phyloP scores from a whole-genome alignment of 805 yeast species.

The Cyberlindnera mrakii region DNA sequence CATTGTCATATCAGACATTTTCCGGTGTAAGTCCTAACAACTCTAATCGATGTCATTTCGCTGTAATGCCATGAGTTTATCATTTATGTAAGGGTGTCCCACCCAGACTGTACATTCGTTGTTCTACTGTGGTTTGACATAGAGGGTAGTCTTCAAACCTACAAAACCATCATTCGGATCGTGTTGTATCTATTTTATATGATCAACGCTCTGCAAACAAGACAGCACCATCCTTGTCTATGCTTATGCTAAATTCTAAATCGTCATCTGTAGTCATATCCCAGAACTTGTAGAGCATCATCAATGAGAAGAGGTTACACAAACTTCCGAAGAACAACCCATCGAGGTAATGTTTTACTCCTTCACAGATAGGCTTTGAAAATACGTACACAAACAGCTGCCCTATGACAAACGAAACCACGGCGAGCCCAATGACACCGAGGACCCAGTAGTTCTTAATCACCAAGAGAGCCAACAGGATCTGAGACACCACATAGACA shows the following conservation, averaged over 20 bases:
- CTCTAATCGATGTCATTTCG: too few species aligned
- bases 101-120: too few species aligned
- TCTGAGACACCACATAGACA: constrained; percentile 60
- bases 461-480: constrained; percentile 58
- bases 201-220: constrained; percentile 14
- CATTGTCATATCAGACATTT: too few species aligned
- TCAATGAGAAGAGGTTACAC: constrained; percentile 72
- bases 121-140: too few species aligned
- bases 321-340: constrained; percentile 82
- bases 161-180: not conserved
- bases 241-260: constrained; percentile 78
- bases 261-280: constrained; percentile 94
- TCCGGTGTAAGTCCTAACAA: too few species aligned
- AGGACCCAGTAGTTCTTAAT: constrained; percentile 82
- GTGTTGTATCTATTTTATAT: not conserved
- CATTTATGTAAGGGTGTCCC: not conserved
- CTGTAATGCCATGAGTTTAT: not conserved
- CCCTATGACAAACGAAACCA: constrained; percentile 73
- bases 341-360: constrained; percentile 80
- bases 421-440: constrained; percentile 72
- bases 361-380: constrained; percentile 58
- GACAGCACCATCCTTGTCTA: constrained; percentile 36
- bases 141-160: not conserved
- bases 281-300: constrained; percentile 97
- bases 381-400: constrained; percentile 71